These are phyloP conservation scores for Alloteropsis semialata DNA, from an alignment of 176 grass and related monocot genomes.

Conservation along the genomic window DNA sequence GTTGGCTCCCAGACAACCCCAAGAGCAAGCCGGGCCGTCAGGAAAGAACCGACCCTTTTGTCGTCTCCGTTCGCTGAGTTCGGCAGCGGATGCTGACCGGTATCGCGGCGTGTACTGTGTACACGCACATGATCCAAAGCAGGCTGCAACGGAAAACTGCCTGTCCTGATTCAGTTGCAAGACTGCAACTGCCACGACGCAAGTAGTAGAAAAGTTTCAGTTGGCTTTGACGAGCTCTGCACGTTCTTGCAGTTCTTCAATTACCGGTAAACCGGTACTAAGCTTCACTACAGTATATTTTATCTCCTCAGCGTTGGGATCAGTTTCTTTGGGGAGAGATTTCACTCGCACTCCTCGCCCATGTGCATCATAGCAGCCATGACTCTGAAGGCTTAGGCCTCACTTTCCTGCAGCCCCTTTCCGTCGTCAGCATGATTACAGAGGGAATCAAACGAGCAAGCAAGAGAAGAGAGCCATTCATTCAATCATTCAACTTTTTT, in stretches of 20 bases:
- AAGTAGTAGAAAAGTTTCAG: not conserved
- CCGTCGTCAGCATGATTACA: slow-evolving; percentile 49
- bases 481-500: slow-evolving; percentile 22
- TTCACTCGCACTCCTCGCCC: not conserved
- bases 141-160: not conserved
- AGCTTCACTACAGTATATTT: not conserved
- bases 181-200: not conserved
- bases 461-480: slow-evolving; percentile 7
- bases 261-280: not conserved
- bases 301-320: not conserved
- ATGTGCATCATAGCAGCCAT: slow-evolving; percentile 32
- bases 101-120: not conserved
- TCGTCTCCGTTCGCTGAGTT: slow-evolving; percentile 21
- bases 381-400: slow-evolving; percentile 2
- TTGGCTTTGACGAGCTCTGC: not conserved
- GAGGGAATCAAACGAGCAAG: slow-evolving; percentile 38
- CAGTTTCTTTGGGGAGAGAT: not conserved
- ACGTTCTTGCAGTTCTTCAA: not conserved
- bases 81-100: not conserved
- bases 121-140: not conserved
- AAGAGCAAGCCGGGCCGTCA: not conserved
- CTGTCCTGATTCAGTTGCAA: not conserved
- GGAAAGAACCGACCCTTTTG: slow-evolving; percentile 12
- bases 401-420: slow-evolving; percentile 31
- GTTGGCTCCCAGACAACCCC: not conserved